Base-by-base conservation (phyloP, 1,284 basidiomycete species). In the Irpex rosettiformis region DNA sequence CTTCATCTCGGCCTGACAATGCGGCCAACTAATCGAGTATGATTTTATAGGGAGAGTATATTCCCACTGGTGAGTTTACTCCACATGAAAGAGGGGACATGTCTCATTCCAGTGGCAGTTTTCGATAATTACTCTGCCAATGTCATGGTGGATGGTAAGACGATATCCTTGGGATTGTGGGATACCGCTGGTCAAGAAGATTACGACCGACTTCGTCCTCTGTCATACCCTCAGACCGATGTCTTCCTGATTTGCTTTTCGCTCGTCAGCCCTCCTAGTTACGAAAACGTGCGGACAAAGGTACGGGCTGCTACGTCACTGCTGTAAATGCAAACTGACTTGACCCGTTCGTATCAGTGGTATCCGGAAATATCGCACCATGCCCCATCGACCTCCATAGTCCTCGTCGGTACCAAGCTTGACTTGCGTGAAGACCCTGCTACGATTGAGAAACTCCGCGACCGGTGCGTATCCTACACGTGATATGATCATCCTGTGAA, bases 191-290 rank as follows among this genome's bases (percentile, higher is more conserved):
- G 96, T 67, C 96, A 98, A 78, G 96, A 98, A 75, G 95, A 98
- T 80, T 96, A 96, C 74, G 97, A 99, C 76, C 92, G 97, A 58
- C 89, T 99, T 68, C 91, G 97, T 67, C 97, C 97, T 56, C 84
- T 99, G 64, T 96, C 94, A 62, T 99, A 99, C 78, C 97, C 97
- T 6, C 97, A 99, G 77, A 99, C 97, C 55, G 97, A 99, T 73
- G 95, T 99, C 40, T 99, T 99, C 80, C 82, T 99, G 72, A 95
- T 99, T 74, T 99, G 97, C 75, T 99, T 99, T 82, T 97, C 94
- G 51, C 84, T 98, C 63, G 96, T 98, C 70, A 95, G 92, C 68
- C 97, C 97, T 29, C 94, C 97, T 24, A 94, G 91, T 75, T 99
- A 95, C 72, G 97, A 99, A 79, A 99, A 99, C 82, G 94, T 99